Evolutionary conservation across 768 basidiomycete genomes (phyloP), one percentile per base, ranked within the genome.

Genomic region (Austroboletus eburneus): DNA sequence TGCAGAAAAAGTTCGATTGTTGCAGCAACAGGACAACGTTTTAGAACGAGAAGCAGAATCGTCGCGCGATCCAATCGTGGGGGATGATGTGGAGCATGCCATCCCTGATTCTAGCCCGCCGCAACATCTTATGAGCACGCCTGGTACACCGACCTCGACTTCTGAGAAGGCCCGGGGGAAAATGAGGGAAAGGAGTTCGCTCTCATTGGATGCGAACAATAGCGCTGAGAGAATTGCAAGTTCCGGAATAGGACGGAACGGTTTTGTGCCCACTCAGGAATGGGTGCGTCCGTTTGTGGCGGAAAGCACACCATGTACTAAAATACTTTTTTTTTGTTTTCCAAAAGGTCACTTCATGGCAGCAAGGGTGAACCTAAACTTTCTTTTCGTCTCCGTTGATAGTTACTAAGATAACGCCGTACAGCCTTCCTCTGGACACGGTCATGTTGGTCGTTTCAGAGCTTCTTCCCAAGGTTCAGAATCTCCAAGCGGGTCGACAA

Each of bases 291-390:
- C 42, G 20, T 38, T 46, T 9, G 32, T 37, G 34, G 25, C 27
- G 20, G 35, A 27, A 36, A n/a, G n/a, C 3, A 10, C 32, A 14
- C 49, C 10, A 8, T 7, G 23, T 40, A 34, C 38, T 59, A 25
- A 51, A 33, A 42, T n/a, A n/a, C n/a, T n/a, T n/a, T n/a, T n/a
- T n/a, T n/a, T n/a, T n/a, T n/a, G n/a, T n/a, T n/a, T n/a, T n/a
- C n/a, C n/a, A n/a, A n/a, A n/a, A 88, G 87, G 86, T 92, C 4
- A 79, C 87, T 18, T 93, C 93, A 2, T 98, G 95, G 95, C 90
- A 95, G 57, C 91, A 94, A 76, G 94, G 94, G 91, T 91, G 55
- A 62, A n/a, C n/a, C n/a, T n/a, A n/a, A n/a, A n/a, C n/a, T n/a
- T n/a, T n/a, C n/a, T n/a, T n/a, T n/a, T n/a, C n/a, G n/a, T n/a